A percentile compares a stretch with the other conserved stretches of the same genome.
Evolutionary conservation across 139 green algal species (phyloP).

Genomic region (Tetratostichococcus sp.): DNA sequence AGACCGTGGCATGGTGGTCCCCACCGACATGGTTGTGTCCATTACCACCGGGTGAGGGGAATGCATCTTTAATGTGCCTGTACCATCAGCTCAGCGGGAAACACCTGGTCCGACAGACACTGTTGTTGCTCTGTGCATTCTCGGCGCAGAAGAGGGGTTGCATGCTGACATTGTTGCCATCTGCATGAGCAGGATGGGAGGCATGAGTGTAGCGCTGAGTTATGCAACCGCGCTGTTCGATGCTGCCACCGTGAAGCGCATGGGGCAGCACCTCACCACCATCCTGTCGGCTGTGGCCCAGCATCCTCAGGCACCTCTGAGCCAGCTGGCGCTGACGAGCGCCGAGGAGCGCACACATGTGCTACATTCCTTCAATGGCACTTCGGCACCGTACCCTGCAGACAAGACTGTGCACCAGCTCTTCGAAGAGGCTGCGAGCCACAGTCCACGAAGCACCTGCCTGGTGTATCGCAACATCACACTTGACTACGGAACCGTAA

Average conservation of each 20-base stretch:
- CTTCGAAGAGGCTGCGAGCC: constrained; percentile 15
- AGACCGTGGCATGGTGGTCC: too few species aligned
- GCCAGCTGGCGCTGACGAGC: background rate
- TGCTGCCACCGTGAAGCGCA: background rate
- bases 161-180: too few species aligned
- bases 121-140: too few species aligned
- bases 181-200: background rate
- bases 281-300: background rate
- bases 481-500: constrained; percentile 19
- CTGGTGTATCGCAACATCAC: constrained; percentile 5
- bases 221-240: background rate
- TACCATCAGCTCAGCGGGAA: too few species aligned
- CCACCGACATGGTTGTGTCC: too few species aligned
- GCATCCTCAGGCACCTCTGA: background rate
- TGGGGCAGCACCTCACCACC: background rate
- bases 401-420: constrained; percentile 15
- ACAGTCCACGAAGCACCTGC: constrained; percentile 9
- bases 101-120: too few species aligned
- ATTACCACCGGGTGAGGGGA: too few species aligned
- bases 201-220: background rate
- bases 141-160: too few species aligned
- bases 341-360: background rate
- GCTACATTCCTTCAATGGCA: constrained; percentile 4
- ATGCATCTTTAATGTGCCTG: too few species aligned
- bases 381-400: background rate